Evolutionary conservation across 805 yeast genomes (phyloP).

Genomic region (Lipomyces sp.): DNA sequence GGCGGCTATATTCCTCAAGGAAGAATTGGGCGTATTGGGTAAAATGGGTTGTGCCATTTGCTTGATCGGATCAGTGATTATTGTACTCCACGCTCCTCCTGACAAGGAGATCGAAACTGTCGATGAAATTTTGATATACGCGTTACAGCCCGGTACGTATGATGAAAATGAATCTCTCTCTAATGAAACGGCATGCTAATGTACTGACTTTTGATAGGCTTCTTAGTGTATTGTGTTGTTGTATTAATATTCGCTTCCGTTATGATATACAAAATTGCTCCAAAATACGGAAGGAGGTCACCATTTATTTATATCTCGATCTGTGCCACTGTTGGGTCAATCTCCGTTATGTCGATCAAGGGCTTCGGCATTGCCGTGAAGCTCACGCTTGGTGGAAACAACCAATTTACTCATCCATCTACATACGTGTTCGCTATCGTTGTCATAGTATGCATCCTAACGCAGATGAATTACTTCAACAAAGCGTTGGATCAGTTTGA

Average conservation of each 20-base stretch:
- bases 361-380: slow-evolving; percentile 92
- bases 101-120: slow-evolving; percentile 87
- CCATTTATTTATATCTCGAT: slow-evolving; percentile 90
- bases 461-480: slow-evolving; percentile 93
- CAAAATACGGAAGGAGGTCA: slow-evolving; percentile 74
- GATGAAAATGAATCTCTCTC: background rate
- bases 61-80: slow-evolving; percentile 82
- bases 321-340: slow-evolving; percentile 88
- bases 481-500: slow-evolving; percentile 93
- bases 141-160: slow-evolving; percentile 62
- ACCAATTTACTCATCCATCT: slow-evolving; percentile 83
- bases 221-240: slow-evolving; percentile 64
- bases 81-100: slow-evolving; percentile 91
- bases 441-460: slow-evolving; percentile 78
- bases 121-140: slow-evolving; percentile 82
- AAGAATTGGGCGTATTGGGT: slow-evolving; percentile 85
- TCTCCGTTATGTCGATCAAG: slow-evolving; percentile 88
- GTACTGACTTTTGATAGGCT: slow-evolving; percentile 48
- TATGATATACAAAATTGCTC: slow-evolving; percentile 84
- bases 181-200: background rate
- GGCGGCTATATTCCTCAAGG: slow-evolving; percentile 82
- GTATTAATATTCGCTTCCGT: slow-evolving; percentile 73
- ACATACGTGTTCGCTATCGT: slow-evolving; percentile 81
- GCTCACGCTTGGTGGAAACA: slow-evolving; percentile 79
- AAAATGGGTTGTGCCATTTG: slow-evolving; percentile 93